Evolutionary conservation across 768 basidiomycete genomes (phyloP).

Genomic region (Strobilomyces confusus): DNA sequence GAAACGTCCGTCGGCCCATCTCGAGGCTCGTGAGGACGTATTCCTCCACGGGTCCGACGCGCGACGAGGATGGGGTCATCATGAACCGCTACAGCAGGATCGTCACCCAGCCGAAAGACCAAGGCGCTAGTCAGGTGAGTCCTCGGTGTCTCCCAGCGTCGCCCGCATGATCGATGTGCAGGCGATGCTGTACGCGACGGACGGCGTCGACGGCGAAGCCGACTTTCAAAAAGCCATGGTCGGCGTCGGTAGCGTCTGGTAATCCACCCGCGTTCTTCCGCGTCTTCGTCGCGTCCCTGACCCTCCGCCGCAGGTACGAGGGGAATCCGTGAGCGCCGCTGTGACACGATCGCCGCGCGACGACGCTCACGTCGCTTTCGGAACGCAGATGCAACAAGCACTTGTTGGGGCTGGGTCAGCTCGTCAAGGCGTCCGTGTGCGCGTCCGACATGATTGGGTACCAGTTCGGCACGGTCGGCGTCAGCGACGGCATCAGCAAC

Average conservation of each 20-base stretch:
- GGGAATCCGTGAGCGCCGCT: conserved; percentile 82
- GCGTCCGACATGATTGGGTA: conserved; percentile 81
- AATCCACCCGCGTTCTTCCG: conserved; percentile 29
- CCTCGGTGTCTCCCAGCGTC: not conserved
- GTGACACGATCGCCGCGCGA: not conserved
- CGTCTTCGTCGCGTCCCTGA: conserved; percentile 9
- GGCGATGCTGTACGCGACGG: conserved; percentile 99
- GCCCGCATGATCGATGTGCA: conserved; percentile 27
- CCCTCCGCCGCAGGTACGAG: conserved; percentile 71
- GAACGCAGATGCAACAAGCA: conserved; percentile 85
- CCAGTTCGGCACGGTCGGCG: conserved; percentile 96
- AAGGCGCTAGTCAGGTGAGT: conserved; percentile 87
- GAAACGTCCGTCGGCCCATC: conserved; percentile 9
- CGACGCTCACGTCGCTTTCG: not conserved
- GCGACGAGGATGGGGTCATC: conserved; percentile 41
- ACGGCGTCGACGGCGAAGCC: conserved; percentile 71
- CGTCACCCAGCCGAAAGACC: conserved; percentile 89
- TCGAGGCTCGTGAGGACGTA: conserved; percentile 33
- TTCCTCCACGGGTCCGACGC: conserved; percentile 36
- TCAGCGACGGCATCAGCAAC: conserved; percentile 99
- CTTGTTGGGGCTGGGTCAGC: conserved; percentile 81
- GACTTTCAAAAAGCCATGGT: conserved; percentile 98
- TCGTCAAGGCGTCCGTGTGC: conserved; percentile 76
- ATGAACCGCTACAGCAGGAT: conserved; percentile 73
- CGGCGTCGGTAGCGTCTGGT: conserved; percentile 96